Percentiles rank a stretch among this genome's conserved stretches.
Conservation (phyloP, 140 eudicot species). For the Ambrosia hybrid region DNA sequence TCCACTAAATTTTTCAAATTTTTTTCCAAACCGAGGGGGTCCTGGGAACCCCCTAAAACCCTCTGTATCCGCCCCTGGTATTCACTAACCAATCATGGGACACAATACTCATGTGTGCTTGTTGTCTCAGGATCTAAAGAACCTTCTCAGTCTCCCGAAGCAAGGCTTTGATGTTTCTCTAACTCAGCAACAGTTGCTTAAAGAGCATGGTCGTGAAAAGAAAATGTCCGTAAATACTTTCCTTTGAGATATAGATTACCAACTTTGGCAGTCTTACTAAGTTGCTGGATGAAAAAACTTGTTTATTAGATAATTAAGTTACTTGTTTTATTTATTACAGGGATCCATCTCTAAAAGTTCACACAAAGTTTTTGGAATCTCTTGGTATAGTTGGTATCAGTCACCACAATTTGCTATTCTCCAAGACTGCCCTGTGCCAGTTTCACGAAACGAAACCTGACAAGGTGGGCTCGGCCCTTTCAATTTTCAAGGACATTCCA, state of each 20-base stretch:
- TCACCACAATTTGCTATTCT: too few species aligned
- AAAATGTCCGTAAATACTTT: constrained; percentile 42
- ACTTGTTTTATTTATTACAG: not conserved
- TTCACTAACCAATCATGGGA: not conserved
- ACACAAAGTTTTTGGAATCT: too few species aligned
- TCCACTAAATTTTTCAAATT: too few species aligned
- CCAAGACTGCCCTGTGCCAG: constrained; percentile 71
- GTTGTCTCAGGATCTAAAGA: constrained; percentile 73
- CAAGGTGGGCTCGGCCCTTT: constrained; percentile 53
- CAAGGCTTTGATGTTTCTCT: constrained; percentile 83
- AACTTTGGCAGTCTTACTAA: not conserved
- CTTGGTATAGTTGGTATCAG: too few species aligned
- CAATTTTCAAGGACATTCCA: not conserved
- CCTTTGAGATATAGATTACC: too few species aligned
- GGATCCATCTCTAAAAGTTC: too few species aligned
- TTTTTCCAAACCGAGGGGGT: too few species aligned
- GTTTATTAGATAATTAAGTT: not conserved
- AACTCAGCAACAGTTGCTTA: constrained; percentile 80
- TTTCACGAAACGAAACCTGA: constrained; percentile 35
- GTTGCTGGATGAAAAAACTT: too few species aligned
- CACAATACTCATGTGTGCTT: not conserved
- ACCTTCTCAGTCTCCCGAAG: constrained; percentile 77
- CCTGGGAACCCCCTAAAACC: not conserved
- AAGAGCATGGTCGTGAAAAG: constrained; percentile 69
- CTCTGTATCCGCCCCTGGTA: too few species aligned